Evolutionary conservation across 345 rosid species (phyloP).

Genomic region (Rhodomyrtus tomentosa): DNA sequence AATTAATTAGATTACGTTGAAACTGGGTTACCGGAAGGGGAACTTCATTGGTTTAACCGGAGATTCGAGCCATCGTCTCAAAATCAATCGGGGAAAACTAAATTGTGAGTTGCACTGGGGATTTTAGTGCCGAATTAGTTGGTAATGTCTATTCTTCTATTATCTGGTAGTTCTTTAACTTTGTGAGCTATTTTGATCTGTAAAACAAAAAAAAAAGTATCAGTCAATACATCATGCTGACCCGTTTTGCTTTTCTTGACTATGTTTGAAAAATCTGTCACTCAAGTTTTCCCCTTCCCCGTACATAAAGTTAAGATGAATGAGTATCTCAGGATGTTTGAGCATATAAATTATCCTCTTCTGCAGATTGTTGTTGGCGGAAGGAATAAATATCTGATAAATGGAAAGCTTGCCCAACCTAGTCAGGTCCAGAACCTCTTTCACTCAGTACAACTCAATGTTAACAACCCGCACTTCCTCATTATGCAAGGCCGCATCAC

Average conservation of each 20-base stretch:
- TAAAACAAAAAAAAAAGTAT: not conserved
- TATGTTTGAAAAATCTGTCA: not conserved
- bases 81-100: not conserved
- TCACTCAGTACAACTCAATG: conserved; percentile 96
- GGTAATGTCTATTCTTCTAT: not conserved
- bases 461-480: conserved; percentile 95
- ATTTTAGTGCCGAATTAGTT: not conserved
- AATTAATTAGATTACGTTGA: not conserved
- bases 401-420: conserved; percentile 72
- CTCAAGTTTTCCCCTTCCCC: not conserved
- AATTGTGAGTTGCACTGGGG: not conserved
- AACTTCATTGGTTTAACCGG: not conserved
- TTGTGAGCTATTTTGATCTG: not conserved
- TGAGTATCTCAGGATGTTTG: not conserved
- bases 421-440: conserved; percentile 89
- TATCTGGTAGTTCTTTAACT: not conserved
- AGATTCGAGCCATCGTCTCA: not conserved
- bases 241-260: not conserved
- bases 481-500: conserved; percentile 99
- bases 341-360: not conserved
- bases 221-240: not conserved
- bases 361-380: conserved; percentile 89
- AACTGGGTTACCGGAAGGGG: not conserved
- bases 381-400: conserved; percentile 70
- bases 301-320: not conserved